Base-by-base conservation (phyloP, 352 stramenopile genomes). In the Thalassiosira pacifica region DNA sequence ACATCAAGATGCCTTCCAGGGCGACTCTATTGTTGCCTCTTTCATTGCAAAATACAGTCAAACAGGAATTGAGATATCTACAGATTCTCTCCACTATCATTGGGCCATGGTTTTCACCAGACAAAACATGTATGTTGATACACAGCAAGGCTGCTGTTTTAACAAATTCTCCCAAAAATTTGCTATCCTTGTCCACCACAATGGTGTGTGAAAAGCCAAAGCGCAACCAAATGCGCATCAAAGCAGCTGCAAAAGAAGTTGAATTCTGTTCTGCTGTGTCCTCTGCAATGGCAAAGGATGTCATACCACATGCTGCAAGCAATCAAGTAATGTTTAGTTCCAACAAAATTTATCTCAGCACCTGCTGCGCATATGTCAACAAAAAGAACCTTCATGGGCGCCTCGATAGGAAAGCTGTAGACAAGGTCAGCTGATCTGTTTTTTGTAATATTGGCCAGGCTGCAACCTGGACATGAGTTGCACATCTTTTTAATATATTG, bases 251-350 rank as follows among this genome's bases (percentile, higher is more conserved):
- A 31, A 81, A 83, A 0, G 24, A 10, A 5, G 18, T 61, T 2
- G 71, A 26, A 60, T 59, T 78, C 10, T 59, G 22, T 18, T 79
- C 48, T 0, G 10, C 8, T 34, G 76, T 40, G 1, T 59, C 29
- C 40, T 86, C 83, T 8, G 11, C 19, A 26, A 66, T 13, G n/a
- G 57, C 19, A 67, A 89, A 86, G 1, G 42, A 31, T 11, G 83
- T 86, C 76, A 89, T 88, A 22, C 42, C 65, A 40, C 52, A 71
- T 19, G 22, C 45, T 27, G 67, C 8, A 19, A 1, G 52, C 52
- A 22, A 81, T 74, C 6, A 84, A 27, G 24, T 87, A 63, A 22
- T 55, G 11, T 69, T 63, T 76, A 45, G 53, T 13, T 10, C 34
- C 34, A 42, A 11, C 37, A 37, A 79, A 84, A 34, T 48, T 78